Base-by-base conservation (phyloP, 257 asterid genomes). In the Eucommia ulmoides region DNA sequence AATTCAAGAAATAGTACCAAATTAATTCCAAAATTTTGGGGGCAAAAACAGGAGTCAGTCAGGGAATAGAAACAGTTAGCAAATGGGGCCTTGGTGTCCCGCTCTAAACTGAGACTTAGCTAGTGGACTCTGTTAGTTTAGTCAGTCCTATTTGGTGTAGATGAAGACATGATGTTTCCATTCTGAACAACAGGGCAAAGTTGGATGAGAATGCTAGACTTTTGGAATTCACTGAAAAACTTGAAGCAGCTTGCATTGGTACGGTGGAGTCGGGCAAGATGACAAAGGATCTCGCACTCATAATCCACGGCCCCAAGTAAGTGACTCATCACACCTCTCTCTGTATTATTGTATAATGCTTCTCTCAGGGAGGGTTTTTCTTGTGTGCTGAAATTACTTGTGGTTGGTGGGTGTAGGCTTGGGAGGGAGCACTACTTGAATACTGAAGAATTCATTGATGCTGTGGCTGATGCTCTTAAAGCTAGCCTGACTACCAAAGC, bases 261-360 rank as follows among this genome's bases (percentile, higher is more conserved):
- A 81, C 76, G 1, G 99, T 86, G 55, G 99, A 91, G 69, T 69
- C 93, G 7, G 97, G 94, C 3, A 91, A 86, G 79, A 91, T 91
- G 99, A 91, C 99, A 49, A 91, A 91, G 70, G 99, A 91, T 73
- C 91, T 91, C 44, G 94, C 99, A 58, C 97, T 91, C 38, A 77
- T 91, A 50, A 77, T 68, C 76, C 91, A 86, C 49, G 99, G 99
- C 62, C 72, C 97, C 65, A 79, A 79, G 98, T 91, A 75, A 73
- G 88, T 60, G 22, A 14, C 7, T 24, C 45, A 9, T 23, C 24
- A 14, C 7, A 16, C 19, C 45, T 17, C 16, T 21, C 19, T 4
- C 10, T 42, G 3, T 4, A 6, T 42, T 42, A 8, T 42, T 42
- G 8, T 42, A 16, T 42, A 16, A 16, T 42, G n/a, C n/a, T n/a